Conservation (phyloP, 1,284 basidiomycete genomes). For the Pterula multifida region DNA sequence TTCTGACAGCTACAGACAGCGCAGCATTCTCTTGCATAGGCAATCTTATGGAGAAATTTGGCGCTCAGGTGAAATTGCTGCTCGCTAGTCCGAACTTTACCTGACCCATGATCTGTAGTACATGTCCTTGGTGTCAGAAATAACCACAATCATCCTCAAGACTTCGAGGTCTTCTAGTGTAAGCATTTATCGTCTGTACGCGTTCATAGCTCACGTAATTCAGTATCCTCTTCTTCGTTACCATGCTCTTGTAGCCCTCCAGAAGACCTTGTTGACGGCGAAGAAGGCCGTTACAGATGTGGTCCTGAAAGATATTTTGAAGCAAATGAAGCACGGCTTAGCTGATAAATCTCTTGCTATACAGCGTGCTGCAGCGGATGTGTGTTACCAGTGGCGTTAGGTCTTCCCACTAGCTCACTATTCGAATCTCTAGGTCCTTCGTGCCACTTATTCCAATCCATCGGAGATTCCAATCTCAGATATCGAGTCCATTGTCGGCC, state of each 20-base stretch:
- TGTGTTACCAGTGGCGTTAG: conserved; percentile 20
- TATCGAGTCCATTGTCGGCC: conserved; percentile 60
- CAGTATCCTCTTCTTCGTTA: conserved; percentile 75
- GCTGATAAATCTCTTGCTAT: conserved; percentile 80
- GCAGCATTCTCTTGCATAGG: conserved; percentile 76
- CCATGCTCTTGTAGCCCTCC: conserved; percentile 69
- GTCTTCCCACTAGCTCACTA: neutral
- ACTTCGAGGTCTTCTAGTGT: conserved; percentile 64
- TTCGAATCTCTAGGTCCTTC: conserved; percentile 36
- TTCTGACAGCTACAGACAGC: conserved; percentile 22
- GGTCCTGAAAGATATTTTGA: conserved; percentile 73
- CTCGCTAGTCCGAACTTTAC: conserved; percentile 1
- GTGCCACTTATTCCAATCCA: conserved; percentile 41
- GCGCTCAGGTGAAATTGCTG: conserved; percentile 56
- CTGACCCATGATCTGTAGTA: conserved; percentile 35
- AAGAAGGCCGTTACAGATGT: conserved; percentile 78
- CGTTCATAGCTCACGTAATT: neutral
- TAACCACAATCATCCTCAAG: conserved; percentile 53
- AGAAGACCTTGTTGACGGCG: conserved; percentile 67
- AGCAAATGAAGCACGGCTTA: conserved; percentile 68
- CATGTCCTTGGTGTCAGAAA: conserved; percentile 92
- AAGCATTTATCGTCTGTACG: conserved; percentile 10
- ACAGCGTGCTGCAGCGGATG: conserved; percentile 77
- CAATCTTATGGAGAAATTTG: conserved; percentile 77
- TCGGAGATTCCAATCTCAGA: conserved; percentile 47